These are phyloP conservation scores for Mortierella sp. DNA, from an alignment of 371 early-diverging fungal species.

Conservation along the genomic window DNA sequence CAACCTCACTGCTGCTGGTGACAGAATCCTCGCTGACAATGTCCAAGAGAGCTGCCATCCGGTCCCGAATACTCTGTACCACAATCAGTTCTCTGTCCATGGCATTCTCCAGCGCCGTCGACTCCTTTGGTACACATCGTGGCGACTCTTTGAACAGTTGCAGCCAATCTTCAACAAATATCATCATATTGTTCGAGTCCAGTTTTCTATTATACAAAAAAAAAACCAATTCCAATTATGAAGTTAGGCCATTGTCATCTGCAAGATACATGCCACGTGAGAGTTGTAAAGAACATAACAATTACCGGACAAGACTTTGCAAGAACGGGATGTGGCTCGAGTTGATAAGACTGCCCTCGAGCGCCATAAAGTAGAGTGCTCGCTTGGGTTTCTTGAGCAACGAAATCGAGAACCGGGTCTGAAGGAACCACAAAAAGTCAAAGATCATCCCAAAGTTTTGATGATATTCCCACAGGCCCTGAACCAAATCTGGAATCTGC, in stretches of 20 bases:
- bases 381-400: conserved; percentile 64
- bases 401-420: conserved; percentile 63
- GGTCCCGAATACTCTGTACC: conserved; percentile 54
- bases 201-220: conserved; percentile 31
- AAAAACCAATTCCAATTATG: background rate
- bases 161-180: conserved; percentile 48
- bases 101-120: conserved; percentile 2
- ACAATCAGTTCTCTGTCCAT: conserved; percentile 53
- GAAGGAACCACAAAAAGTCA: conserved; percentile 64
- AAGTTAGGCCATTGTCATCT: background rate
- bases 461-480: conserved; percentile 65
- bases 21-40: conserved; percentile 52
- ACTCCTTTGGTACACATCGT: background rate
- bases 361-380: conserved; percentile 65
- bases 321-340: conserved; percentile 37
- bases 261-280: background rate
- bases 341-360: conserved; percentile 58
- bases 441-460: conserved; percentile 65
- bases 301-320: conserved; percentile 45
- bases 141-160: conserved; percentile 24
- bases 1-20: conserved; percentile 40
- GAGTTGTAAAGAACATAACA: background rate
- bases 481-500: conserved; percentile 60
- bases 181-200: conserved; percentile 50
- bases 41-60: conserved; percentile 44